Evolutionary conservation across 2,329 filamentous ascomycete genomes (phyloP), one percentile per base, ranked within the genome.

Genomic region (Celoporthe dispersa): DNA sequence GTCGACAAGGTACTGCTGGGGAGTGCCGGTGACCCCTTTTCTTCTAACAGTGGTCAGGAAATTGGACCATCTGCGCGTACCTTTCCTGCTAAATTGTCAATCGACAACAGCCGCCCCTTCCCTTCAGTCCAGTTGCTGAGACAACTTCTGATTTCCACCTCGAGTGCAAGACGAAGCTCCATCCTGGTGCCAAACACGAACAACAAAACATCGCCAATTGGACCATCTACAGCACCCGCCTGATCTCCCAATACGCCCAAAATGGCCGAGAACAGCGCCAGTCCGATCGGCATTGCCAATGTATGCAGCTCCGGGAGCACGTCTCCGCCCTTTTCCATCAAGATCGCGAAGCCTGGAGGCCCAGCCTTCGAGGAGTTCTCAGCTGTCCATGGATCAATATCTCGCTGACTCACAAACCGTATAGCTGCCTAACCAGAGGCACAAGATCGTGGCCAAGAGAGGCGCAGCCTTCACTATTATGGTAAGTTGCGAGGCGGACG

Each of bases 401-500:
- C 19, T 19, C 51, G 41, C 62, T 64, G 41, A 64, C 62, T 35
- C 62, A 41, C 41, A 64, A 64, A 48, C 25, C 16, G 35, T 48
- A 51, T 39, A 64, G 82, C 83, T 91, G 79, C 89, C 89, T 77
- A 91, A 91, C 84, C 90, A 91, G 85, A 86, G 90, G 78, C 90
- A 92, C 84, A 92, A 92, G 85, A 92, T 92, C 80, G 90, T 92
- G 79, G 87, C 87, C 73, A 90, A 92, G 84, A 92, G 97, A 84
- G 96, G 96, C 85, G 97, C 96, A 79, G 93, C 94, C 80, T 99
- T 99, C 85, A 99, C 96, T 75, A 98, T 99, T 80, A 99, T 99
- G 96, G 96, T 98, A 86, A 73, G 86, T 72, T 69, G 62, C 11
- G 28, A 28, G 25, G 61, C 28, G 48, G n/a, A 25, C 37, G 14